Percentiles rank a stretch among this genome's conserved stretches.
Evolutionary conservation across 2,329 filamentous ascomycete species (phyloP).

Genomic region (Alternaria tenuissima): DNA sequence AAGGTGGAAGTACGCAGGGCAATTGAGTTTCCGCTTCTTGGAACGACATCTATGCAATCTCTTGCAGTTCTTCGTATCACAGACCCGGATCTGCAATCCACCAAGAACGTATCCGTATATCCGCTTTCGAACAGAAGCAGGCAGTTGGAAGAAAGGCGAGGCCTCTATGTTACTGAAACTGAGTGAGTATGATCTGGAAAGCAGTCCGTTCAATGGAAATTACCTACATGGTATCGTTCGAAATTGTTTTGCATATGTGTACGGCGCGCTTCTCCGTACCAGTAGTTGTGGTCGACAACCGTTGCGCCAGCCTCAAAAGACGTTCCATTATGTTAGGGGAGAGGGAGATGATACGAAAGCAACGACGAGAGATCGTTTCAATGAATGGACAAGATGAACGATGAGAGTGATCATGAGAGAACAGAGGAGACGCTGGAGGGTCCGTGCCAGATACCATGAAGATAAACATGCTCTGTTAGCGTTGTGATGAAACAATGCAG

Average conservation of each 20-base stretch:
- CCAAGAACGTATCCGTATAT: slow-evolving; percentile 9
- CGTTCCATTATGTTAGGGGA: background rate
- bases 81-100: slow-evolving; percentile 3
- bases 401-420: background rate
- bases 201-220: background rate
- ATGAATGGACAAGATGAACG: background rate
- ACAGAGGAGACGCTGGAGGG: background rate
- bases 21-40: background rate
- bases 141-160: slow-evolving; percentile 4
- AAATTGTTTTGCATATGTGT: background rate
- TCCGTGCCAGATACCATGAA: background rate
- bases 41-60: slow-evolving; percentile 6
- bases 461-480: background rate
- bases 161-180: background rate
- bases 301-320: background rate
- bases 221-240: background rate
- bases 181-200: background rate
- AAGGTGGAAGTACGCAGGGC: slow-evolving; percentile 10
- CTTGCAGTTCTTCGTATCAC: background rate
- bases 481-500: background rate
- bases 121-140: background rate
- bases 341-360: background rate
- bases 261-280: background rate
- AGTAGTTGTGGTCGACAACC: background rate
- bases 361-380: background rate